A percentile compares a stretch with the other conserved stretches of the same genome.
Evolutionary conservation across 768 basidiomycete genomes (phyloP).

Genomic region (Trametes cubensis): DNA sequence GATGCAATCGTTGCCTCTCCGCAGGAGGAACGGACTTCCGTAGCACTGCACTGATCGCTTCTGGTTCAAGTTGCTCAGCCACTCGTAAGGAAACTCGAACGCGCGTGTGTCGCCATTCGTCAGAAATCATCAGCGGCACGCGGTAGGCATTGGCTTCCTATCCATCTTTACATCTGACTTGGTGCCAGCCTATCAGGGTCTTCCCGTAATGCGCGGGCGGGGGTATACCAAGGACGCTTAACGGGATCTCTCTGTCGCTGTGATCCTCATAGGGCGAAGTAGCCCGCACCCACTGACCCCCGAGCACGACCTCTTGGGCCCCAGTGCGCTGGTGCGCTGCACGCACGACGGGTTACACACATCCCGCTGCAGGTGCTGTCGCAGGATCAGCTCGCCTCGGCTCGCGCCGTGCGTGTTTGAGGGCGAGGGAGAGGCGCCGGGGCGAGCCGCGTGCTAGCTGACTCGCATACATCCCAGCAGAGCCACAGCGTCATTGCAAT

Average conservation of each 20-base stretch:
- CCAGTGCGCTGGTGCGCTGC: neutral
- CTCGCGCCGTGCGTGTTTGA: constrained; percentile 1
- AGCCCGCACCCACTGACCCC: neutral
- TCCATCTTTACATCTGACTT: neutral
- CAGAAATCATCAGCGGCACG: neutral
- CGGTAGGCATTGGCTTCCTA: neutral
- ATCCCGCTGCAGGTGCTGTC: neutral
- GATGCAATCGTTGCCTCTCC: neutral
- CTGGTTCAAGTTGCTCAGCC: neutral
- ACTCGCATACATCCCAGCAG: constrained; percentile 11
- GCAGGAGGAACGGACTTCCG: constrained; percentile 6
- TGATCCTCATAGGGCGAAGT: neutral
- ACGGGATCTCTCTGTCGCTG: neutral
- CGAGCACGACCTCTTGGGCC: neutral
- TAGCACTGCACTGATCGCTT: neutral
- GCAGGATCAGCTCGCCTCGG: constrained; percentile 12
- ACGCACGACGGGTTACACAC: neutral
- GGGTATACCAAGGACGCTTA: neutral
- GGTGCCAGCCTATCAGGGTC: neutral
- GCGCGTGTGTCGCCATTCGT: neutral
- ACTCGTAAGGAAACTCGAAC: neutral
- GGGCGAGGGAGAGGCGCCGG: neutral
- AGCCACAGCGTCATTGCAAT: constrained; percentile 14
- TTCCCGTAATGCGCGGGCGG: neutral
- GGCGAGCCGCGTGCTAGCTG: constrained; percentile 5